Conservation (phyloP, 176 grass and related monocot species). For the Avena sativa region DNA sequence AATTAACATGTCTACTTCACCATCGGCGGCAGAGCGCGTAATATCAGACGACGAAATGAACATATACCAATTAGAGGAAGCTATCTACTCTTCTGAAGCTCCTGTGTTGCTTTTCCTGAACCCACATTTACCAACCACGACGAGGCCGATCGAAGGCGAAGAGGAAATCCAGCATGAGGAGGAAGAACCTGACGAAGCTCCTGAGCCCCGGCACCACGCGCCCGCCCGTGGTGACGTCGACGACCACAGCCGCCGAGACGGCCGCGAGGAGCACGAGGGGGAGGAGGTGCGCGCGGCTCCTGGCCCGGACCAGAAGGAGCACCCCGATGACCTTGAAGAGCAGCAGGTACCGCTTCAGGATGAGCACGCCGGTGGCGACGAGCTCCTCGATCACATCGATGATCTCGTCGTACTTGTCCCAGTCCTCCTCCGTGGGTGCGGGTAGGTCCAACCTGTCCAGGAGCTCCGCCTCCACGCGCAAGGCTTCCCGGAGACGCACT, state of each 20-base stretch:
- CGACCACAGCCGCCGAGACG: conserved; percentile 8
- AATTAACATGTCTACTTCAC: background rate
- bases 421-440: background rate
- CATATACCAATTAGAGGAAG: background rate
- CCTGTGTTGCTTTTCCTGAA: background rate
- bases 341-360: background rate
- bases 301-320: background rate
- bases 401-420: background rate
- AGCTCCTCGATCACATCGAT: background rate
- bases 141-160: conserved; percentile 1
- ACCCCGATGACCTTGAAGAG: background rate
- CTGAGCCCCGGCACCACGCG: background rate
- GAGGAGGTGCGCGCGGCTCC: conserved; percentile 17
- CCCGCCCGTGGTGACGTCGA: conserved; percentile 10
- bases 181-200: conserved; percentile 31
- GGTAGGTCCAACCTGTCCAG: background rate
- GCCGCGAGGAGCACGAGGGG: conserved; percentile 23
- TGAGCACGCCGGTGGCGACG: background rate
- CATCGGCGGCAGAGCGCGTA: background rate
- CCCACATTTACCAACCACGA: background rate
- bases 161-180: conserved; percentile 28
- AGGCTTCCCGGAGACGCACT: background rate
- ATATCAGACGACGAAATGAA: conserved; percentile 2
- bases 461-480: background rate
- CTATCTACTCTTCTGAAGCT: background rate